Evolutionary conservation across 1,284 basidiomycete genomes (phyloP).

Genomic region (Rhodotorula sp.): DNA sequence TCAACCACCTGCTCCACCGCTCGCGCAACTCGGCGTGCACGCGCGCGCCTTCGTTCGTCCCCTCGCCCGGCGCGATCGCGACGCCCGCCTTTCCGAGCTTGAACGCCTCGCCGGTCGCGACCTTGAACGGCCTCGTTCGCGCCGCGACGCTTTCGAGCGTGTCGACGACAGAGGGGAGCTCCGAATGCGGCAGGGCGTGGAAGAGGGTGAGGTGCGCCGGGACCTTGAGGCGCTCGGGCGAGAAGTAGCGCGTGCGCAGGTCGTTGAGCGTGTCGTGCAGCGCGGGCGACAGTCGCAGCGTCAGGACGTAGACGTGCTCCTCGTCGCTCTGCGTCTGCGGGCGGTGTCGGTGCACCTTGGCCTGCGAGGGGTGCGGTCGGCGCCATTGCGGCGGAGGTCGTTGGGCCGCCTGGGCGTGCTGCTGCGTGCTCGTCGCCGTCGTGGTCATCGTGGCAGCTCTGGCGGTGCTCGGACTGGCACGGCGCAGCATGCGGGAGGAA

Average conservation of each 20-base stretch:
- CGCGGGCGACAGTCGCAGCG: conserved; percentile 18
- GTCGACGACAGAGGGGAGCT: neutral
- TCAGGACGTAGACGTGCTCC: conserved; percentile 27
- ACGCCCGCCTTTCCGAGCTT: conserved; percentile 29
- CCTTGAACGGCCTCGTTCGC: conserved; percentile 7
- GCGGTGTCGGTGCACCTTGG: conserved; percentile 23
- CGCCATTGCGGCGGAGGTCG: conserved; percentile 13
- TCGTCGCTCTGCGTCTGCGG: conserved; percentile 14
- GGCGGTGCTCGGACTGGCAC: too few species aligned
- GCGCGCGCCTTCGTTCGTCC: conserved; percentile 7
- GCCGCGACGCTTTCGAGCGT: neutral
- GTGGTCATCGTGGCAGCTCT: too few species aligned
- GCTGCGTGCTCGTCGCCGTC: too few species aligned
- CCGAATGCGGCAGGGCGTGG: conserved; percentile 28
- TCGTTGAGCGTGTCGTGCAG: conserved; percentile 26
- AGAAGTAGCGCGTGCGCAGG: conserved; percentile 25
- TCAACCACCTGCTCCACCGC: conserved; percentile 18
- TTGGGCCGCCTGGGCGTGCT: too few species aligned
- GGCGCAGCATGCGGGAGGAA: too few species aligned
- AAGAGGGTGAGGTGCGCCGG: conserved; percentile 31
- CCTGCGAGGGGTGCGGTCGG: neutral
- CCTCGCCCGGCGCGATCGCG: conserved; percentile 18
- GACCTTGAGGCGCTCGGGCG: conserved; percentile 24
- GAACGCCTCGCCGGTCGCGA: conserved; percentile 20
- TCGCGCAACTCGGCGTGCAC: conserved; percentile 22